phyloP scores from a whole-genome alignment of 176 grass and related monocot genomes.

The Eragrostis curvula region DNA sequence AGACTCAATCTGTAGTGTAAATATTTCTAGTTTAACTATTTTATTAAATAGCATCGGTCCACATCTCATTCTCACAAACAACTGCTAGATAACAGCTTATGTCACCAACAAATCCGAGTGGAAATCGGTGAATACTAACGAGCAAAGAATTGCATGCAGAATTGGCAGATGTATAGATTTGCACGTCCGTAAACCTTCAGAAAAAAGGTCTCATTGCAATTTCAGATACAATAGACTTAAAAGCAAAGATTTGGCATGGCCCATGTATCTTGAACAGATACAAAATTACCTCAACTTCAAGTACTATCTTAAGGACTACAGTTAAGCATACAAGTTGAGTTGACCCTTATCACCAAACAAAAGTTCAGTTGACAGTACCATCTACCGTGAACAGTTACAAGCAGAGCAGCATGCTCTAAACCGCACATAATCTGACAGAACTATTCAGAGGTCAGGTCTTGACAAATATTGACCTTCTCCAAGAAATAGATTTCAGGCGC shows the following conservation, averaged over 20 bases:
- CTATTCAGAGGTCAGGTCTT: not conserved
- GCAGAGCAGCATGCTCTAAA: not conserved
- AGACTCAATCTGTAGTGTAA: not conserved
- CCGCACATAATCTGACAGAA: not conserved
- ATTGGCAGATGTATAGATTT: not conserved
- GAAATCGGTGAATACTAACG: not conserved
- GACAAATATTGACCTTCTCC: not conserved
- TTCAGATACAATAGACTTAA: not conserved
- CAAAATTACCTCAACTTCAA: not conserved
- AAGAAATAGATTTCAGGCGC: not conserved
- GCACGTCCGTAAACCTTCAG: not conserved
- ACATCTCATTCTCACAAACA: not conserved
- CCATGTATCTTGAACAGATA: not conserved
- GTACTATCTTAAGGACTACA: not conserved
- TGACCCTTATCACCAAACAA: too few relatives aligned
- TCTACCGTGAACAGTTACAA: not conserved
- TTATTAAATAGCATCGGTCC: too few relatives aligned
- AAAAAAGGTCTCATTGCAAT: not conserved
- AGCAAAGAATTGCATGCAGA: not conserved
- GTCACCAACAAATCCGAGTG: not conserved
- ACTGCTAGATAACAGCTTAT: not conserved
- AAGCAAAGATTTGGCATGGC: not conserved
- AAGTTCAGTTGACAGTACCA: not conserved
- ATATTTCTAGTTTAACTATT: not conserved
- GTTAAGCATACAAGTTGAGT: too few relatives aligned